Evolutionary conservation across 139 green algal species (phyloP).

Genomic region (Picochlorum sp.): DNA sequence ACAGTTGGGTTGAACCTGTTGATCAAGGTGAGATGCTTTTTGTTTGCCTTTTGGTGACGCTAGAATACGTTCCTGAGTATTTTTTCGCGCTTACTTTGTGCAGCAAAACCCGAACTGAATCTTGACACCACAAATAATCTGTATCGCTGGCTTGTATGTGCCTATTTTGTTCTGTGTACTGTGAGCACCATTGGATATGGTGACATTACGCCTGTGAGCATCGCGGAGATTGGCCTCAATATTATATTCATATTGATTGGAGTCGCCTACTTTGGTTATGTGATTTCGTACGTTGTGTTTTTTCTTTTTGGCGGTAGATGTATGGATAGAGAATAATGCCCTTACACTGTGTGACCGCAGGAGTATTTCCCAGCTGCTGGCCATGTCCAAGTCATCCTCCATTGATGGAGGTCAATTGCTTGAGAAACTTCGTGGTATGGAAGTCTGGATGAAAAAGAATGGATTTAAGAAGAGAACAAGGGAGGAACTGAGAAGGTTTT

Average conservation of each 20-base stretch:
- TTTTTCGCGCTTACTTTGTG: neutral
- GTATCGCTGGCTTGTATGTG: conserved; percentile 14
- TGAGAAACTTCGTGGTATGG: conserved; percentile 4
- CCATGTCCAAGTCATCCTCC: neutral
- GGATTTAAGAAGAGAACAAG: neutral
- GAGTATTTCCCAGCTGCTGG: neutral
- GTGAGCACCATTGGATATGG: conserved; percentile 21
- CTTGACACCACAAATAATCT: neutral
- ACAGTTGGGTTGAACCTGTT: conserved; percentile 16
- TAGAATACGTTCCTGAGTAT: too few species aligned
- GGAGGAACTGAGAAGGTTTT: conserved; percentile 12
- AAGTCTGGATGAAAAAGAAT: conserved; percentile 2
- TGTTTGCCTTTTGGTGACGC: too few species aligned
- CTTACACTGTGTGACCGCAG: neutral
- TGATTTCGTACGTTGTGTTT: conserved; percentile 15
- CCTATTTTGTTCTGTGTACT: conserved; percentile 16
- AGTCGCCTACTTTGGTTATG: conserved; percentile 25
- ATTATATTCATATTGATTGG: neutral
- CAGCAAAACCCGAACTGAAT: conserved; percentile 6
- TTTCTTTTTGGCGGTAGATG: too few species aligned
- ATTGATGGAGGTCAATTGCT: neutral
- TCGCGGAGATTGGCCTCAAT: neutral
- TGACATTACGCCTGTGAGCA: conserved; percentile 9
- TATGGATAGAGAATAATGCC: too few species aligned
- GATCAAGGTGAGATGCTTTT: too few species aligned